These are phyloP conservation scores for Juglanconis sp. DNA, from an alignment of 2,329 filamentous ascomycete species.

Conservation along the genomic window DNA sequence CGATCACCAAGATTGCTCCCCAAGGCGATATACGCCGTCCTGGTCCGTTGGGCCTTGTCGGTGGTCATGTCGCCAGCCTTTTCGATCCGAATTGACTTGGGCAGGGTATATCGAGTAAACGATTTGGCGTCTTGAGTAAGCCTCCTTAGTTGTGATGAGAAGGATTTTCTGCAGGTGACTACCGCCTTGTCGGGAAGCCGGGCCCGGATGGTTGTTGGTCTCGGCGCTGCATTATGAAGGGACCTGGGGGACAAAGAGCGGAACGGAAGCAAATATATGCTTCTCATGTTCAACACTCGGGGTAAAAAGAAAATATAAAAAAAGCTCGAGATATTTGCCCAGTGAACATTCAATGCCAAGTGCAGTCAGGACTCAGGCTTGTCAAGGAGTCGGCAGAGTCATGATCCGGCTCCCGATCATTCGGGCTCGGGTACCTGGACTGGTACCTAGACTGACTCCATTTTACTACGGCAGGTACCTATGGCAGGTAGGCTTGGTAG, in stretches of 20 bases:
- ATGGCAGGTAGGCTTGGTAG: too few relatives aligned
- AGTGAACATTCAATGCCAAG: background rate
- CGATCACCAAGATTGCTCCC: conserved; percentile 92
- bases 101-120: conserved; percentile 19
- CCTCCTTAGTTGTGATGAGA: conserved; percentile 9
- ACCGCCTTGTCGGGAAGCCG: conserved; percentile 7
- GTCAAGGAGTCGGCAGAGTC: background rate
- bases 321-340: background rate
- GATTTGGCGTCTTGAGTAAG: conserved; percentile 6
- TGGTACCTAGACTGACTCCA: background rate
- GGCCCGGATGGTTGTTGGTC: conserved; percentile 5
- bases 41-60: conserved; percentile 27
- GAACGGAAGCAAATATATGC: background rate
- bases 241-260: background rate
- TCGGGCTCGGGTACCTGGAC: conserved; percentile 1
- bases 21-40: conserved; percentile 75
- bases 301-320: background rate
- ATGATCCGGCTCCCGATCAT: background rate
- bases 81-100: conserved; percentile 16
- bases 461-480: too few relatives aligned
- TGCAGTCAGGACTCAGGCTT: background rate
- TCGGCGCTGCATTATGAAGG: conserved; percentile 9
- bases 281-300: conserved; percentile 8
- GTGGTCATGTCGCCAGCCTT: conserved; percentile 25
- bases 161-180: conserved; percentile 12